phyloP scores from a whole-genome alignment of 192 early-diverging fungal species.

The Umbelopsis isabellina region DNA sequence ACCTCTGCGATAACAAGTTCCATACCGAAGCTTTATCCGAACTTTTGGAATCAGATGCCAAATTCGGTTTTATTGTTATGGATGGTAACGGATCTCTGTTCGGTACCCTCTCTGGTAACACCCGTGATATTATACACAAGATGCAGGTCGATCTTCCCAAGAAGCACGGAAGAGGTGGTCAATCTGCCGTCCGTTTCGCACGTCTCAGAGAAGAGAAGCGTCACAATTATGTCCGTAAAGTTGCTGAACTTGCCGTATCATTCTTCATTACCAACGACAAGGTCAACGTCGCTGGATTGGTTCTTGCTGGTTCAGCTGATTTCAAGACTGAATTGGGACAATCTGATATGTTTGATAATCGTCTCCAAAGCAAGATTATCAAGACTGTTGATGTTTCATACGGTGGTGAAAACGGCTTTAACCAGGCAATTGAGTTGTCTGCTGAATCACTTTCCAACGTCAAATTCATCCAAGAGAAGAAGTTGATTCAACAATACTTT shows the following conservation, averaged over 20 bases:
- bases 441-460: conserved; percentile 92
- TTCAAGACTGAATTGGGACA: conserved; percentile 97
- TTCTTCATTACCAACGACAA: conserved; percentile 95
- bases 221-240: conserved; percentile 98
- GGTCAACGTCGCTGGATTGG: conserved; percentile 83
- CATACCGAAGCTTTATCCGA: conserved; percentile 93
- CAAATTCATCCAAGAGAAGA: conserved; percentile 99
- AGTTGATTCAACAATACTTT: conserved; percentile 94
- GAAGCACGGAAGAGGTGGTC: conserved; percentile 99
- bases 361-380: conserved; percentile 86
- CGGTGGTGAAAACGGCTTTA: conserved; percentile 99
- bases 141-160: conserved; percentile 97
- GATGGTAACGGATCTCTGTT: conserved; percentile 98
- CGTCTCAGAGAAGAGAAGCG: conserved; percentile 99
- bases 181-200: conserved; percentile 98
- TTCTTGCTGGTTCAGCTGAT: conserved; percentile 98
- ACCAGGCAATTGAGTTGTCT: conserved; percentile 94
- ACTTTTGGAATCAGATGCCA: conserved; percentile 91
- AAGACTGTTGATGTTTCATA: conserved; percentile 98
- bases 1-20: conserved; percentile 99
- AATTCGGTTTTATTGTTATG: conserved; percentile 99
- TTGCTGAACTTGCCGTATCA: conserved; percentile 95
- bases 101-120: conserved; percentile 93
- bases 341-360: conserved; percentile 95
- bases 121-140: conserved; percentile 92